These are phyloP conservation scores for Meyerozyma smithsonii DNA, from an alignment of 1,139 yeast species.

Conservation along the genomic window DNA sequence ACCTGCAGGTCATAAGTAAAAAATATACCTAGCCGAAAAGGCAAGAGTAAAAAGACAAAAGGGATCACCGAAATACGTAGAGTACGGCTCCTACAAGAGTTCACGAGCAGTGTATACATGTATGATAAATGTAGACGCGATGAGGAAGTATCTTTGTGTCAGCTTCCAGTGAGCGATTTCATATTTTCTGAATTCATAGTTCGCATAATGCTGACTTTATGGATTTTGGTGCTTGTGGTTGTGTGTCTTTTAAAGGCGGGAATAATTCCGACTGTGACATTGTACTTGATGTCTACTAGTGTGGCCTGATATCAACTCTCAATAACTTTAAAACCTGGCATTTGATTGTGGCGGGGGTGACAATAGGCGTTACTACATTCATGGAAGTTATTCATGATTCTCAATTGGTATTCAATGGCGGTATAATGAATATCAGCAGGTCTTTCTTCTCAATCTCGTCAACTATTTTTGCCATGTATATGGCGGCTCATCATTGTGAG, in stretches of 20 bases:
- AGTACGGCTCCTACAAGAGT: not conserved
- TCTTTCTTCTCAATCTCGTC: not conserved
- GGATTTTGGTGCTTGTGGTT: not conserved
- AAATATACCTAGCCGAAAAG: no score
- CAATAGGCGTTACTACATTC: not conserved
- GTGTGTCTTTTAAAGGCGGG: slow-evolving; percentile 1
- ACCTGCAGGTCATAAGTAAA: no score
- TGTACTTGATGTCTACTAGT: not conserved
- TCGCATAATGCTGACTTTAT: not conserved
- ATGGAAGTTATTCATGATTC: not conserved
- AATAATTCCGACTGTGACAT: slow-evolving; percentile 1
- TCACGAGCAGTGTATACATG: no score
- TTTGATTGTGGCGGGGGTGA: not conserved
- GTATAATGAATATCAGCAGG: not conserved
- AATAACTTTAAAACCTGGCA: not conserved
- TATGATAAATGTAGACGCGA: not conserved
- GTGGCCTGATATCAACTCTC: not conserved
- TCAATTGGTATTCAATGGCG: not conserved
- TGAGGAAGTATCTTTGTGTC: not conserved
- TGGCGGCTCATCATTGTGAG: not conserved
- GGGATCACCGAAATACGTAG: not conserved
- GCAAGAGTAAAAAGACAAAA: no score
- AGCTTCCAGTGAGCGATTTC: not conserved
- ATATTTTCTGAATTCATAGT: not conserved
- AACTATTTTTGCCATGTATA: not conserved